Evolutionary conservation across 768 basidiomycete genomes (phyloP), one percentile per base, ranked within the genome.

Genomic region (Rhizopogon salebrosus): DNA sequence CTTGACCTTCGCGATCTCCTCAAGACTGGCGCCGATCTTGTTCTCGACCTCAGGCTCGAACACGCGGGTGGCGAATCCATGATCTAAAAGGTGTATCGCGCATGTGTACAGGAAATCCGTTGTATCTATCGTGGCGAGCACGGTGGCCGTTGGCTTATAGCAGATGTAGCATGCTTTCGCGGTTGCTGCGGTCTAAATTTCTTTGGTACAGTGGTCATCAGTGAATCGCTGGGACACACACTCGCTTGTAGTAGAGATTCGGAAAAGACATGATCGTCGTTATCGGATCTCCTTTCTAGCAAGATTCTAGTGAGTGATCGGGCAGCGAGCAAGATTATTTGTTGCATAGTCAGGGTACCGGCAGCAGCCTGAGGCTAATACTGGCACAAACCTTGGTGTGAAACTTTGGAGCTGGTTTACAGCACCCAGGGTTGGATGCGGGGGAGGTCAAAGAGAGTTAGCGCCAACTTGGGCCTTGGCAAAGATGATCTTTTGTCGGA

Each of bases 191-290:
- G 85, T 82, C 92, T 95, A 65, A 20, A 41, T 48, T 39, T 45
- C 50, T 34, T 37, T 23, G 14, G 35, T 31, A 22, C 16, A 45
- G 39, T 39, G 24, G 46, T 41, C 48, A 36, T 53, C 20, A 49
- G 56, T 51, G 48, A 18, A 45, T 5, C 10, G 23, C 4, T 42
- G 31, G 24, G 23, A 76, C 82, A 75, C 68, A 92, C 68, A 92
- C 92, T 60, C 92, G 82, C 69, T 90, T 91, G 73, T 92, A 94
- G 72, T 95, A 97, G 40, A 92, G 62, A 66, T 97, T 95, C 29
- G 77, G 76, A 72, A 90, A 87, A 39, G 82, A 82, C 87, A 88
- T 88, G 29, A 9, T 23, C 10, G 45, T 34, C 22, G 45, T 29
- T 22, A 10, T 31, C 31, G 31, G 31, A 34, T 13, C n/a, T 34